Evolutionary conservation across 805 yeast species (phyloP).

Genomic region (Wickerhamomyces queroliae): DNA sequence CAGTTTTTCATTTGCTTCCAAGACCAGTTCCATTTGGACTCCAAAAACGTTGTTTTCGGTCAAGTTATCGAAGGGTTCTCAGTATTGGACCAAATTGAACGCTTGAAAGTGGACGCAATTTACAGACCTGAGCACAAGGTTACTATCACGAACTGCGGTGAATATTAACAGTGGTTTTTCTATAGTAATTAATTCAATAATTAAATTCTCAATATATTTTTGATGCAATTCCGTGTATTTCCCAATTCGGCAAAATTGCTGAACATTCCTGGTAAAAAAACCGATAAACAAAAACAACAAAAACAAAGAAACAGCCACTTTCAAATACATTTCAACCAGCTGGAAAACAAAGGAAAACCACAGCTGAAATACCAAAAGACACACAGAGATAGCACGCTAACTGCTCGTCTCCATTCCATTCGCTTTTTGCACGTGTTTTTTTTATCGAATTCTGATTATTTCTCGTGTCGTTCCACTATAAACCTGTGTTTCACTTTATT

Average conservation of each 20-base stretch:
- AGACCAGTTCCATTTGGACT: conserved; percentile 33
- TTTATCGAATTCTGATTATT: too few species aligned
- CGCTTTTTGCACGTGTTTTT: too few species aligned
- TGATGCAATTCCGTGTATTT: neutral
- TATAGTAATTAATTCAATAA: neutral
- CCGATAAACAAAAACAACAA: neutral
- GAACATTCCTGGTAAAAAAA: neutral
- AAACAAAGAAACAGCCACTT: neutral
- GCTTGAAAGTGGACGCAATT: conserved; percentile 23
- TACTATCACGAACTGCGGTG: conserved; percentile 28
- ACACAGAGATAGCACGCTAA: too few species aligned
- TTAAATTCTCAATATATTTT: too few species aligned
- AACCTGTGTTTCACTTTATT: too few species aligned
- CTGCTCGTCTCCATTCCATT: too few species aligned
- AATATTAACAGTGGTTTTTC: conserved; percentile 18
- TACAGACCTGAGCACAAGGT: conserved; percentile 24
- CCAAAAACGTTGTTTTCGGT: conserved; percentile 46
- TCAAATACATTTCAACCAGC: too few species aligned
- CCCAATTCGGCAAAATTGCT: neutral
- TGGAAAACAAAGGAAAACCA: too few species aligned
- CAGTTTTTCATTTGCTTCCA: conserved; percentile 37
- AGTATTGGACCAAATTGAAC: conserved; percentile 20
- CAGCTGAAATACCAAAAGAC: too few species aligned
- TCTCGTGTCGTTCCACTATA: too few species aligned
- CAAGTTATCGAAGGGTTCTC: conserved; percentile 36